These are phyloP conservation scores for Entomortierella beljakovae DNA, from an alignment of 192 early-diverging fungal genomes.

Conservation along the genomic window DNA sequence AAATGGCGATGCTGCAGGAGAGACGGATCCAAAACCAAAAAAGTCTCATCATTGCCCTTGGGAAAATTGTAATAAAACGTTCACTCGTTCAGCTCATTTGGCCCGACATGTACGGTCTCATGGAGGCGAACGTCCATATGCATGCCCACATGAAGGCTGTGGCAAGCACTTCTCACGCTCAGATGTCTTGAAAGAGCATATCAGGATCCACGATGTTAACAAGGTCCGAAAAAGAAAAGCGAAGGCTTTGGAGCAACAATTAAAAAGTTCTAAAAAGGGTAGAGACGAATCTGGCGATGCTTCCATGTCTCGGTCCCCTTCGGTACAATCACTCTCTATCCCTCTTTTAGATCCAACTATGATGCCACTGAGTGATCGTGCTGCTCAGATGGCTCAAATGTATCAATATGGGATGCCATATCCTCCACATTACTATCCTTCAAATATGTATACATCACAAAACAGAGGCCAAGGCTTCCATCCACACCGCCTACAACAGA, in stretches of 20 bases:
- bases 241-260: slow-evolving; percentile 16
- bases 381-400: slow-evolving; percentile 2
- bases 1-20: slow-evolving; percentile 6
- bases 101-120: slow-evolving; percentile 88
- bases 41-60: slow-evolving; percentile 51
- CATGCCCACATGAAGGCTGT: slow-evolving; percentile 70
- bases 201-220: slow-evolving; percentile 86
- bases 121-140: slow-evolving; percentile 77
- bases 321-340: slow-evolving; percentile 1
- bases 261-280: slow-evolving; percentile 30
- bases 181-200: slow-evolving; percentile 82
- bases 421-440: neutral
- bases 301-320: slow-evolving; percentile 50
- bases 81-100: slow-evolving; percentile 64
- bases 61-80: slow-evolving; percentile 51
- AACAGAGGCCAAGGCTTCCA: slow-evolving; percentile 3
- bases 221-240: slow-evolving; percentile 57
- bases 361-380: neutral
- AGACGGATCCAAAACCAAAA: slow-evolving; percentile 17
- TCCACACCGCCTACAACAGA: slow-evolving; percentile 20
- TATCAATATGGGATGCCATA: slow-evolving; percentile 2
- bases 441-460: slow-evolving; percentile 10
- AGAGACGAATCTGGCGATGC: slow-evolving; percentile 34
- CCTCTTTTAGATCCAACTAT: slow-evolving; percentile 1
- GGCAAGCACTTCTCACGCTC: slow-evolving; percentile 79